Conservation (phyloP, 2,329 filamentous ascomycete species). For the Aureobasidium leucospermi region DNA sequence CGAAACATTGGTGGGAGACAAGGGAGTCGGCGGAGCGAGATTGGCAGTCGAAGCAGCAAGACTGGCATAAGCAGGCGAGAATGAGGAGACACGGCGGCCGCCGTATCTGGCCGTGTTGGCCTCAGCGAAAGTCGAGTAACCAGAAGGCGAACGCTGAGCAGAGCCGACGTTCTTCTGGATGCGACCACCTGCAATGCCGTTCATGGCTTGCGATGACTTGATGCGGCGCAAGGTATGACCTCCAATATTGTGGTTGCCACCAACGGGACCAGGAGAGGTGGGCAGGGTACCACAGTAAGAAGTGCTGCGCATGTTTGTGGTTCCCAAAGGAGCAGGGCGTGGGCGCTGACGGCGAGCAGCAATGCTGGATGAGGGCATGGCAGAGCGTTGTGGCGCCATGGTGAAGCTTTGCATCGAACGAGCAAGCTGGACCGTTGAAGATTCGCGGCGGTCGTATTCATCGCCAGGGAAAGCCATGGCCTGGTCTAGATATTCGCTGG, state of each 20-base stretch:
- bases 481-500: constrained; percentile 21
- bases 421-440: constrained; percentile 25
- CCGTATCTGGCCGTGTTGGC: constrained; percentile 38
- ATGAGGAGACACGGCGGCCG: constrained; percentile 31
- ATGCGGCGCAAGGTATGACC: constrained; percentile 41
- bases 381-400: constrained; percentile 25
- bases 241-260: constrained; percentile 29
- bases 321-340: constrained; percentile 33
- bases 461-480: constrained; percentile 26
- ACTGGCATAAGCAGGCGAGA: constrained; percentile 26
- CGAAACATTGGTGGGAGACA: constrained; percentile 35
- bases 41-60: constrained; percentile 26
- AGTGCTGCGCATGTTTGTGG: constrained; percentile 33
- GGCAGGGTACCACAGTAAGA: constrained; percentile 36
- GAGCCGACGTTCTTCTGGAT: constrained; percentile 41
- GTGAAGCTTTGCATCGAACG: constrained; percentile 30
- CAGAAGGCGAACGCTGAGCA: constrained; percentile 42
- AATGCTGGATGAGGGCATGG: constrained; percentile 29
- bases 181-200: constrained; percentile 34
- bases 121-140: constrained; percentile 39
- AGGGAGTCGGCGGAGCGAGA: constrained; percentile 41
- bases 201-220: constrained; percentile 40
- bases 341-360: constrained; percentile 34
- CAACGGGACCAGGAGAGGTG: constrained; percentile 35
- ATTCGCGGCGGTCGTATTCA: constrained; percentile 24